Base-by-base conservation (phyloP, 116 monocot genomes). In the Iris pallida region DNA sequence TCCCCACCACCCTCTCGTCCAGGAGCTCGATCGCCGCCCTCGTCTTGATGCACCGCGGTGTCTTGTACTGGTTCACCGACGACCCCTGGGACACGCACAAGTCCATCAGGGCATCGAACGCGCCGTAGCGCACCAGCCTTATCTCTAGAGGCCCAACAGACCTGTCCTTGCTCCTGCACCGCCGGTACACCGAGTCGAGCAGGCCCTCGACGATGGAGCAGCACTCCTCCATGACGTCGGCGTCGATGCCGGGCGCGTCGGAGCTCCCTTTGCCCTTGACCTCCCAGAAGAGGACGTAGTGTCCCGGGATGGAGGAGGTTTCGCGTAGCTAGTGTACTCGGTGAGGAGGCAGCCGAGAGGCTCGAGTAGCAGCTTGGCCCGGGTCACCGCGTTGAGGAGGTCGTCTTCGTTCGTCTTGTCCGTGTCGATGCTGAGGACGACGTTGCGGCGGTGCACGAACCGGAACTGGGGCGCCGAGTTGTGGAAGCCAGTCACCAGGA, bases 41-140 rank as follows among this genome's bases (percentile, higher is more conserved):
- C 8, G 82, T 71, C 61, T 77, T 80, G 40, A 91, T 79, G 75
- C 88, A 91, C 69, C 91, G 45, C n/a, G 91, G 91, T 16, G 91
- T 88, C 80, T 91, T 91, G 75, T 91, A 91, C 75, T 91, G 91
- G 80, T 91, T 91, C 68, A 91, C 80, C 19, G 91, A 91, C 4
- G 91, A 87, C 4, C 91, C 91, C 16, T 70, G 76, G 2, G 82
- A 78, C 63, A 91, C 74, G 66, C 88, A 87, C 7, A 78, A 61
- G 63, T 91, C 91, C 91, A 91, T 91, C 60, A 91, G 47, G 4
- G 75, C 78, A 53, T 91, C 91, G 63, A 91, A 91, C 3, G 88
- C 76, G 0, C 91, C 88, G 0, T 42, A 14, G 12, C 71, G 17
- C 42, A 91, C 88, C 42, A 85, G 85, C 63, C 91, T 53, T 16